Conservation (phyloP, 768 basidiomycete genomes). For the Mycena galericulata region DNA sequence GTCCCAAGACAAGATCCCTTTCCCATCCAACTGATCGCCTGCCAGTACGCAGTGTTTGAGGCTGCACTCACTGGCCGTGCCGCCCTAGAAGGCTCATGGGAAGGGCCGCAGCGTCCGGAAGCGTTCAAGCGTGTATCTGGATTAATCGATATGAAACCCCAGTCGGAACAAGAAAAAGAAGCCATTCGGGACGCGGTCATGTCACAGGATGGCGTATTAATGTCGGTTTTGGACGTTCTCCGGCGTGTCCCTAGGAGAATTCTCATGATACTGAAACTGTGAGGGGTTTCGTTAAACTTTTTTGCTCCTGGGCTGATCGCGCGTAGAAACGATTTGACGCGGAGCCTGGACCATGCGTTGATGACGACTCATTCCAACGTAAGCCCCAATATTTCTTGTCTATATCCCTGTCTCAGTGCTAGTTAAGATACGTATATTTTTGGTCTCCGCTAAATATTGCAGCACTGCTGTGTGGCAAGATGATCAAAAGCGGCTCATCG, state of each 20-base stretch:
- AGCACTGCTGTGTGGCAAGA: slow-evolving; percentile 82
- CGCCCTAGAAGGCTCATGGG: slow-evolving; percentile 73
- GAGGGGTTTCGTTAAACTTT: slow-evolving; percentile 81
- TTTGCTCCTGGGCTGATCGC: not conserved
- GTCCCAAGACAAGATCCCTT: slow-evolving; percentile 37
- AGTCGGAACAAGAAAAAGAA: slow-evolving; percentile 82
- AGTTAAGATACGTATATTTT: slow-evolving; percentile 82
- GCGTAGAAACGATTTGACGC: slow-evolving; percentile 41
- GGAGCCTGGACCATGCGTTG: slow-evolving; percentile 86
- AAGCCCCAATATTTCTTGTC: slow-evolving; percentile 5
- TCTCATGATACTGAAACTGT: slow-evolving; percentile 86
- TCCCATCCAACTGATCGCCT: slow-evolving; percentile 2
- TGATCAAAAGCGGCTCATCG: slow-evolving; percentile 61
- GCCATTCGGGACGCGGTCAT: slow-evolving; percentile 87
- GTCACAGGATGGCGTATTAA: slow-evolving; percentile 82
- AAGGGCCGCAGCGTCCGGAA: slow-evolving; percentile 46
- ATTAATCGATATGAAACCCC: slow-evolving; percentile 80
- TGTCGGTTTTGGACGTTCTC: slow-evolving; percentile 89
- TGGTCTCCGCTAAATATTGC: slow-evolving; percentile 93
- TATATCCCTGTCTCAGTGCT: slow-evolving; percentile 18
- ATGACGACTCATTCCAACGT: slow-evolving; percentile 90
- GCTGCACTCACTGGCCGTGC: slow-evolving; percentile 94
- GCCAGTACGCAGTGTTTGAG: slow-evolving; percentile 92
- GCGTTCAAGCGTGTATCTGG: slow-evolving; percentile 76
- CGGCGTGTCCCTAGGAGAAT: slow-evolving; percentile 87